Base-by-base conservation (phyloP, 2,329 filamentous ascomycete genomes). In the Clarireedia hainanense region DNA sequence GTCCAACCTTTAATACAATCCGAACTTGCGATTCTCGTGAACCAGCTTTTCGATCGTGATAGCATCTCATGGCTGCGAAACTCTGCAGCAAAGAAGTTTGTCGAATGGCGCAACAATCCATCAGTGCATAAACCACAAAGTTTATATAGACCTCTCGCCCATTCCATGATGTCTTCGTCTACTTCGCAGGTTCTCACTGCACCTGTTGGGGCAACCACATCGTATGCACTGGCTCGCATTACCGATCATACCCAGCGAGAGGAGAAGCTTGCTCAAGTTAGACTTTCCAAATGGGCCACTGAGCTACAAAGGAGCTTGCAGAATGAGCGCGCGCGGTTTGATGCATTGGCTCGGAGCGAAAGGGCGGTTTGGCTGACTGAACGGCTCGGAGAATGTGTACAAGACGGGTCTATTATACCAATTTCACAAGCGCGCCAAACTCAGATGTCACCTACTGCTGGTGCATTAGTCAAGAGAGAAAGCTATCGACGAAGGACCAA, bases 51-150 rank as follows among this genome's bases (percentile, higher is more conserved):
- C 64, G 85, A 90, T 47, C 78, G 80, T 4, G 85, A 92, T 47
- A 91, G 88, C 37, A 80, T 91, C 39, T 80, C 88, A 3, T 91
- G 89, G 78, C 78, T 97, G 51, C 84, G 92, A 27, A 86, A 97
- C 69, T 80, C 85, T 1, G 85, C 90, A 2, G 90, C 90, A 1
- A 85, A 86, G 68, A 96, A 96, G 68, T 86, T 89, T 60, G 71
- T 95, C 12, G 75, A 81, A 50, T 94, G 88, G 86, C 79, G 84
- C 53, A 75, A 73, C 47, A 60, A 69, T 47, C 61, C 70, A 57
- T 61, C 67, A 60, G 63, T 65, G 63, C n/a, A 52, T 15, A 59
- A 57, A 43, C 57, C 66, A 58, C 64, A 64, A 58, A 64, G 61
- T 53, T 57, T 77, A 49, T 71, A 76, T 59, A 64, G 64, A 52